Evolutionary conservation across 805 yeast species (phyloP).

Genomic region (Metschnikowia gelsemii): DNA sequence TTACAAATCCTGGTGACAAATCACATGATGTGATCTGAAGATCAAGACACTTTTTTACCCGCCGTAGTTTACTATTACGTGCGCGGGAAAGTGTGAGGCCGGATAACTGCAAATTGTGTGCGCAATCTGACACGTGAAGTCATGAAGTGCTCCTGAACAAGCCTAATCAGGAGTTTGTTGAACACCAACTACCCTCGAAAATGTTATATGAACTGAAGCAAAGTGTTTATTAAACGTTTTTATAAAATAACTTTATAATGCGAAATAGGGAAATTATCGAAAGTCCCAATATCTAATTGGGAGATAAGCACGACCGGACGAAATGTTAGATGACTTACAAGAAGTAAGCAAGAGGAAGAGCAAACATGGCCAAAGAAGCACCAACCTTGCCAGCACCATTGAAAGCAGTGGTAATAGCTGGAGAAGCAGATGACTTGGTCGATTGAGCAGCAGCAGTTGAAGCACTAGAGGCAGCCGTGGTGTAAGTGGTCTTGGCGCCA

Average conservation of each 20-base stretch:
- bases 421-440: slow-evolving; percentile 10
- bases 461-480: slow-evolving; percentile 11
- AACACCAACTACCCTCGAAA: too few species aligned
- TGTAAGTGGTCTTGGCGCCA: neutral
- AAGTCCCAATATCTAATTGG: slow-evolving; percentile 1
- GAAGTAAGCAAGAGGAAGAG: slow-evolving; percentile 38
- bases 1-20: too few species aligned
- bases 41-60: too few species aligned
- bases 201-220: neutral
- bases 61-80: too few species aligned
- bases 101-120: too few species aligned
- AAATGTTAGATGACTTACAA: slow-evolving; percentile 23
- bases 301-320: neutral
- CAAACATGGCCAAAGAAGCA: slow-evolving; percentile 31
- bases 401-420: slow-evolving; percentile 17
- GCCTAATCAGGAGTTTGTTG: too few species aligned
- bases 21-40: too few species aligned
- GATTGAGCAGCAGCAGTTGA: neutral
- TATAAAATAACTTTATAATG: neutral
- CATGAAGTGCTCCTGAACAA: too few species aligned
- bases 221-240: neutral
- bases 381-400: slow-evolving; percentile 24
- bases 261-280: slow-evolving; percentile 1
- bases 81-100: too few species aligned
- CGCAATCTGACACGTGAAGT: too few species aligned